Evolutionary conservation across 441 rosid genomes (phyloP).

Genomic region (Iberis amara): DNA sequence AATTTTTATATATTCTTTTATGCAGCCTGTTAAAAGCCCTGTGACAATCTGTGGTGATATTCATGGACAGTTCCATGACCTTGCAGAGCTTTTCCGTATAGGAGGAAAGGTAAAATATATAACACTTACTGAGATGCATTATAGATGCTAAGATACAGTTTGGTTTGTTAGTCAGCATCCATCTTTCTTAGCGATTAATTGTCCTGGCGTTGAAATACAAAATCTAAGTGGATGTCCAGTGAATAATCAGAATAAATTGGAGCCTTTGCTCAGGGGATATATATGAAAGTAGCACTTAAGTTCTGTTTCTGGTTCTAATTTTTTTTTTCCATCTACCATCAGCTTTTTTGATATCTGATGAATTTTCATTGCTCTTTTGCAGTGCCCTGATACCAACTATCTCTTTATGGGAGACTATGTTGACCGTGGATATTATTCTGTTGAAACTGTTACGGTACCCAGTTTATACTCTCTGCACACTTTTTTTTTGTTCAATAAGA

Average conservation of each 20-base stretch:
- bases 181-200: slow-evolving; percentile 10
- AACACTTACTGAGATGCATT: not conserved
- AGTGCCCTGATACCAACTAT: slow-evolving; percentile 83
- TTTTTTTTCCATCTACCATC: slow-evolving; percentile 4
- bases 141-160: not conserved
- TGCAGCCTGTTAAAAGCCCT: slow-evolving; percentile 68
- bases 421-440: slow-evolving; percentile 75
- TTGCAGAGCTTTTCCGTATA: slow-evolving; percentile 63
- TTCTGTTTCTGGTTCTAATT: slow-evolving; percentile 2
- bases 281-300: not conserved
- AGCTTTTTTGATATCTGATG: slow-evolving; percentile 10
- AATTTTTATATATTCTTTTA: slow-evolving; percentile 8
- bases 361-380: slow-evolving; percentile 29
- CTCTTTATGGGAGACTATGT: slow-evolving; percentile 80
- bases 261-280: slow-evolving; percentile 1
- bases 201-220: slow-evolving; percentile 4
- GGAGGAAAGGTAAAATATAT: slow-evolving; percentile 49
- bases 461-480: slow-evolving; percentile 3
- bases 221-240: slow-evolving; percentile 4
- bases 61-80: slow-evolving; percentile 75
- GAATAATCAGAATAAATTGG: slow-evolving; percentile 6
- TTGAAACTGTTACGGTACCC: slow-evolving; percentile 67
- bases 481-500: not conserved
- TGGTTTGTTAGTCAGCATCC: not conserved
- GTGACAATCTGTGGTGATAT: slow-evolving; percentile 73